Evolutionary conservation across 2,329 filamentous ascomycete genomes (phyloP), one percentile per base, ranked within the genome.

Genomic region (Colletotrichum chlorophyti): DNA sequence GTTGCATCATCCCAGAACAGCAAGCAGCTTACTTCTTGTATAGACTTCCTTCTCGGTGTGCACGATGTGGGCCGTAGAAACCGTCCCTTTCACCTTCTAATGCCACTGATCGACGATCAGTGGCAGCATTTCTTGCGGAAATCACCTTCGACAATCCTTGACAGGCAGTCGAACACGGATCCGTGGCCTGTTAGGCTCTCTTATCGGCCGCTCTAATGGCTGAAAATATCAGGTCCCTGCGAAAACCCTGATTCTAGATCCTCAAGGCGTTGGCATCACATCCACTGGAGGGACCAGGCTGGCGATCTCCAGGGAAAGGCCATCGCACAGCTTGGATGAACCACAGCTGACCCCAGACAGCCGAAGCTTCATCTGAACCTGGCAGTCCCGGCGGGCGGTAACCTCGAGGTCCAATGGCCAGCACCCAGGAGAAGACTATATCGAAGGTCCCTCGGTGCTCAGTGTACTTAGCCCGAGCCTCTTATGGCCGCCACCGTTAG

Each of bases 1-100:
- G 51, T 46, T 55, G 57, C 57, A 57, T 60, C 51, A 59, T 57
- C 57, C 57, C 38, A 42, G 55, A 34, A 45, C 17, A 12, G 38
- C 32, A 49, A 38, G n/a, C 41, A 49, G 8, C 23, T 55, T 51
- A 45, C 43, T 53, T 29, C 21, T 50, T 9, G 17, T 34, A 34
- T 43, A n/a, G 17, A 41, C 42, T 31, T n/a, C n/a, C 42, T 31
- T 38, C 12, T 58, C 55, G 55, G 29, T 37, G 19, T 32, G 26
- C 27, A 31, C 43, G 43, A 55, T 32, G 24, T 34, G 23, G 27
- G 40, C 19, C 15, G n/a, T 27, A 26, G 42, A 43, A 42, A 38
- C 45, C 38, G 24, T 17, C 23, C 15, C 24, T 38, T 38, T 43
- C 17, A 37, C 35, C 17, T 11, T 35, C 10, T 27, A 15, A 9